Evolutionary conservation across 768 basidiomycete genomes (phyloP).

Genomic region (Hydnomerulius pinastri): DNA sequence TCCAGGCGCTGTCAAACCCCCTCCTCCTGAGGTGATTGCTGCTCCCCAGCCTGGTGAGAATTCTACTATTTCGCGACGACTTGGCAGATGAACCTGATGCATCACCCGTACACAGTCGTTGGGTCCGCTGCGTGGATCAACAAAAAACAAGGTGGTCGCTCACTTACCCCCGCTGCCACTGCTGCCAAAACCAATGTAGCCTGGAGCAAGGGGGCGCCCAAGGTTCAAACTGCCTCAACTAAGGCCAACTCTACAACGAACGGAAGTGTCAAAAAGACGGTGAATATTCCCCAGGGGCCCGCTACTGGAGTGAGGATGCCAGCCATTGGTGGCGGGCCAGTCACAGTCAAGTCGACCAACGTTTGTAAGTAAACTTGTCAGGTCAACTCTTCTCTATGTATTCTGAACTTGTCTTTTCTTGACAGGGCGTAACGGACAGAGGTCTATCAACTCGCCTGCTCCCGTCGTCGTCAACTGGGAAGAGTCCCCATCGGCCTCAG

Average conservation of each 20-base stretch:
- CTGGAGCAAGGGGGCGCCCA: conserved; percentile 21
- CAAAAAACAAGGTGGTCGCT: conserved; percentile 11
- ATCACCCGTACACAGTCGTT: conserved; percentile 21
- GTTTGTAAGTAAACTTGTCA: conserved; percentile 31
- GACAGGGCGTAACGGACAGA: conserved; percentile 18
- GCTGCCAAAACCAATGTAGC: conserved; percentile 9
- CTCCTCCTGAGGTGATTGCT: conserved; percentile 21
- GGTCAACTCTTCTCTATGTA: too few relatives aligned
- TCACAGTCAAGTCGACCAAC: conserved; percentile 27
- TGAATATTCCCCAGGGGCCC: conserved; percentile 5
- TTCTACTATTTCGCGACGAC: conserved; percentile 2
- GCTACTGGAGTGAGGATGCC: conserved; percentile 13
- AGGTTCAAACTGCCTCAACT: conserved; percentile 2
- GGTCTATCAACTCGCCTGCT: not conserved
- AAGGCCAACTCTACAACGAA: conserved; percentile 19
- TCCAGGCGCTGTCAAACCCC: conserved; percentile 33
- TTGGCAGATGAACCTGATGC: conserved; percentile 4
- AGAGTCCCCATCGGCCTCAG: conserved; percentile 14
- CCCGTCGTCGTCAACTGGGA: conserved; percentile 22
- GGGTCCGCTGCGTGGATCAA: conserved; percentile 28
- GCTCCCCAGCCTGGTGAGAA: conserved; percentile 34
- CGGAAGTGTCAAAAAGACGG: conserved; percentile 20
- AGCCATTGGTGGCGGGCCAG: conserved; percentile 29
- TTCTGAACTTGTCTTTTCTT: not conserved
- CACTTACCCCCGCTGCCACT: not conserved